Conservation (phyloP, 2,329 filamentous ascomycete genomes). For the Amesomyces nigricolor region DNA sequence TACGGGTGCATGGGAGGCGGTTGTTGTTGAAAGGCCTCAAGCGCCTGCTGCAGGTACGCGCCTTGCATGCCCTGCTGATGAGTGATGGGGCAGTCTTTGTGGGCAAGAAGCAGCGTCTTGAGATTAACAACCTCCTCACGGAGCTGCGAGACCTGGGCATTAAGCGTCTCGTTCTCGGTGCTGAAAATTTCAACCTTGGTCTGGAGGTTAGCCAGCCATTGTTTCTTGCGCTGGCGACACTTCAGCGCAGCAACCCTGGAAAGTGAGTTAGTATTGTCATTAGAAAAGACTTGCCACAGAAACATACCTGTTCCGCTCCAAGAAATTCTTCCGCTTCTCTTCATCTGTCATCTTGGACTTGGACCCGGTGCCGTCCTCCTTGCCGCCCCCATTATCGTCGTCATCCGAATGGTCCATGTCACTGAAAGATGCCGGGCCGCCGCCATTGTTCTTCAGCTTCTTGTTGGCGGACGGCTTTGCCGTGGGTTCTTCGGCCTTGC, state of each 20-base stretch:
- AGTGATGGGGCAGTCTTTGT: conserved; percentile 93
- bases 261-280: neutral
- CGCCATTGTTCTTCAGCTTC: conserved; percentile 58
- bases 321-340: conserved; percentile 96
- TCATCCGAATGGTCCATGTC: conserved; percentile 32
- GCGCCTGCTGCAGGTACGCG: conserved; percentile 50
- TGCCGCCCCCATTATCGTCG: conserved; percentile 47
- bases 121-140: conserved; percentile 92
- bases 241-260: conserved; percentile 87
- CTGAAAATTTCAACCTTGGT: conserved; percentile 91
- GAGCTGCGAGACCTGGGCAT: conserved; percentile 73
- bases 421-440: conserved; percentile 24
- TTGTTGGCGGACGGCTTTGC: conserved; percentile 62
- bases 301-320: conserved; percentile 87
- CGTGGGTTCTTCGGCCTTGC: conserved; percentile 67
- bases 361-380: conserved; percentile 44
- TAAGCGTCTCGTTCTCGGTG: conserved; percentile 83
- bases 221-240: conserved; percentile 96
- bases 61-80: conserved; percentile 72
- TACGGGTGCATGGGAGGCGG: conserved; percentile 52
- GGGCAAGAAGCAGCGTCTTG: conserved; percentile 84
- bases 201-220: conserved; percentile 94
- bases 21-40: conserved; percentile 44
- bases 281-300: neutral
- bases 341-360: conserved; percentile 92